Evolutionary conservation across 768 basidiomycete species (phyloP).

Genomic region (Sporobolomyces roseus): DNA sequence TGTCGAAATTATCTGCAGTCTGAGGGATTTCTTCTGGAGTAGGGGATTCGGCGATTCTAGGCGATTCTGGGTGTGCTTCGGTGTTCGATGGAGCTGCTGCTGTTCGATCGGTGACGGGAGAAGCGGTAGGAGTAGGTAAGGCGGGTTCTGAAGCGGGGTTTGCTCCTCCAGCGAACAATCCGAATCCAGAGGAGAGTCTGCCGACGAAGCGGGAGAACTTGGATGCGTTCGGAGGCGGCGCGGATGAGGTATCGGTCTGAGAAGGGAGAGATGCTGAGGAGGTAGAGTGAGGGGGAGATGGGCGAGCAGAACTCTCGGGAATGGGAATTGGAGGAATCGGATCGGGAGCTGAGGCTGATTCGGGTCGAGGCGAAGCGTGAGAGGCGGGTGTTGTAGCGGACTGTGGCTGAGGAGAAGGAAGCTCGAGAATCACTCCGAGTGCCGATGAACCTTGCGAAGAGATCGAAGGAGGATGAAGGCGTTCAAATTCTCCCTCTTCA

Average conservation of each 20-base stretch:
- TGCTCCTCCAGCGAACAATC: too few species aligned
- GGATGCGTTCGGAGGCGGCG: not conserved
- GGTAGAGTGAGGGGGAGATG: not conserved
- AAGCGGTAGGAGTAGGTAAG: too few species aligned
- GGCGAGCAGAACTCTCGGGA: not conserved
- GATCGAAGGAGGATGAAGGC: not conserved
- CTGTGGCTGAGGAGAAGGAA: not conserved
- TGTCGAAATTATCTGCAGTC: too few species aligned
- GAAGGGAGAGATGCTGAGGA: not conserved
- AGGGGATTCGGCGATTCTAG: too few species aligned
- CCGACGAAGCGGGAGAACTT: not conserved
- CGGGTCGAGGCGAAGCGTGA: not conserved
- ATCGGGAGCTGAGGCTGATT: not conserved
- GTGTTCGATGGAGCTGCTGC: too few species aligned
- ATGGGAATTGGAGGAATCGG: not conserved
- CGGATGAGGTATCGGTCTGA: not conserved
- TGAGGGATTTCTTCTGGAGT: too few species aligned
- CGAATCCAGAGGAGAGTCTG: not conserved
- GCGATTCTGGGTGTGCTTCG: too few species aligned
- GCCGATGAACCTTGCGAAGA: not conserved
- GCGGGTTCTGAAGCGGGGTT: too few species aligned
- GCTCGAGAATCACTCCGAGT: constrained; percentile 12
- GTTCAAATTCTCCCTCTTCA: too few species aligned
- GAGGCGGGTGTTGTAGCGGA: not conserved
- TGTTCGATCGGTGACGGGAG: too few species aligned